Evolutionary conservation across 768 basidiomycete genomes (phyloP), one percentile per base, ranked within the genome.

Genomic region (Lentinus brumalis): DNA sequence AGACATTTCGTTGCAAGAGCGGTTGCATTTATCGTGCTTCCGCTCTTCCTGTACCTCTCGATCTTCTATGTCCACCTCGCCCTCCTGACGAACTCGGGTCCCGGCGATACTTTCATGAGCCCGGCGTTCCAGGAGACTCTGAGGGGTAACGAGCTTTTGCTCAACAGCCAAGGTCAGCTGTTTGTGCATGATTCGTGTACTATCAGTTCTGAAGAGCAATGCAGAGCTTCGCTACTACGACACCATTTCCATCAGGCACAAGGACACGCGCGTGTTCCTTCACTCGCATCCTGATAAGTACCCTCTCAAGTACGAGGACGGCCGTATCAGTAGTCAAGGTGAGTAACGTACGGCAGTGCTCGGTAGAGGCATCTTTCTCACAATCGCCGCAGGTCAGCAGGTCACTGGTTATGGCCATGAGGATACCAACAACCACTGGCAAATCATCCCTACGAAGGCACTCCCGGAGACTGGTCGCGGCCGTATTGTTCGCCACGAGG

Each of bases 71-170:
- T 97, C 29, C 97, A 99, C 74, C 96, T 99, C 70, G 80, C 88
- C 30, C 81, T 98, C 63, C 86, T 98, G 65, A 91, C 79, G 8
- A 83, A 88, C 65, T 95, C 95, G 11, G 97, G 97, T 29, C 84
- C 95, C 35, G 97, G 97, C 5, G 97, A 98, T 70, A 80, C 82
- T 41, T 99, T 98, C 79, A 98, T 98, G 97, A 94, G 91, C 71
- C 96, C 97, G 6, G 88, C 87, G 5, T 99, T 99, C 86, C 97
- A 99, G 76, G 95, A 98, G 77, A 97, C 95, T 16, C 79, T 99
- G 53, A 75, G 81, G 21, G 95, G 94, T 32, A 99, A 97, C 66
- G 95, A 98, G 69, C 80, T 99, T 75, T 76, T 98, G 58, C 72
- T 98, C 63, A 93, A 93, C 70, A 91, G 93, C 65, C 90, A 96